Conservation (phyloP, 2,329 filamentous ascomycete genomes). For the Stylonectria norvegica region DNA sequence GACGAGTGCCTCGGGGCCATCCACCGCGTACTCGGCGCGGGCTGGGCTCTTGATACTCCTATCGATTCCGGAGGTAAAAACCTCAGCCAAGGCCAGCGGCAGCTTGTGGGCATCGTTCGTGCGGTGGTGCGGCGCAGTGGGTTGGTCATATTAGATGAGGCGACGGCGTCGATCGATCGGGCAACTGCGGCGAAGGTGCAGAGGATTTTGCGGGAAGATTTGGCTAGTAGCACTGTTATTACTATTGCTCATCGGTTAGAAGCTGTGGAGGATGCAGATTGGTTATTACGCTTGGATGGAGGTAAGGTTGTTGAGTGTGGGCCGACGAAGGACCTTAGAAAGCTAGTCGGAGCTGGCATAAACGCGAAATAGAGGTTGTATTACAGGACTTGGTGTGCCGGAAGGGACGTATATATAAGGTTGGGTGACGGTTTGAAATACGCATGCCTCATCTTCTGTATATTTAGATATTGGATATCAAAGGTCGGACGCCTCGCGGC, state of each 20-base stretch:
- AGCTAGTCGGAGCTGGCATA: background rate
- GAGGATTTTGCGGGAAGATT: slow-evolving; percentile 52
- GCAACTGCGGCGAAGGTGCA: slow-evolving; percentile 58
- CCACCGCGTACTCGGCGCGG: slow-evolving; percentile 54
- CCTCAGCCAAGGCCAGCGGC: slow-evolving; percentile 60
- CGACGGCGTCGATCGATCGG: slow-evolving; percentile 61
- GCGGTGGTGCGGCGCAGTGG: slow-evolving; percentile 59
- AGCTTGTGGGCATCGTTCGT: slow-evolving; percentile 58
- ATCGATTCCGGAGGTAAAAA: slow-evolving; percentile 61
- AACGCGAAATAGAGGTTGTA: background rate
- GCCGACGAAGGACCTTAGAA: slow-evolving; percentile 28
- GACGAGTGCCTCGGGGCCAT: slow-evolving; percentile 50
- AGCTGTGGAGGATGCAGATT: slow-evolving; percentile 58
- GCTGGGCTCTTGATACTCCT: slow-evolving; percentile 46
- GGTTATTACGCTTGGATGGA: slow-evolving; percentile 50
- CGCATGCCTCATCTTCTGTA: no score
- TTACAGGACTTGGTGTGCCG: background rate
- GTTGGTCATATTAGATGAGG: slow-evolving; percentile 62
- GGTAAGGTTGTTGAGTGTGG: slow-evolving; percentile 51
- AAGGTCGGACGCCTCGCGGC: background rate
- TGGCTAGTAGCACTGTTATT: slow-evolving; percentile 56
- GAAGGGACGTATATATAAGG: background rate
- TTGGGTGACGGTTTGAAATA: background rate
- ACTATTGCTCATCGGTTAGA: slow-evolving; percentile 64
- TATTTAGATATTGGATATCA: background rate